Conservation (phyloP, 2,329 filamentous ascomycete genomes). For the Thielaviopsis euricoi region DNA sequence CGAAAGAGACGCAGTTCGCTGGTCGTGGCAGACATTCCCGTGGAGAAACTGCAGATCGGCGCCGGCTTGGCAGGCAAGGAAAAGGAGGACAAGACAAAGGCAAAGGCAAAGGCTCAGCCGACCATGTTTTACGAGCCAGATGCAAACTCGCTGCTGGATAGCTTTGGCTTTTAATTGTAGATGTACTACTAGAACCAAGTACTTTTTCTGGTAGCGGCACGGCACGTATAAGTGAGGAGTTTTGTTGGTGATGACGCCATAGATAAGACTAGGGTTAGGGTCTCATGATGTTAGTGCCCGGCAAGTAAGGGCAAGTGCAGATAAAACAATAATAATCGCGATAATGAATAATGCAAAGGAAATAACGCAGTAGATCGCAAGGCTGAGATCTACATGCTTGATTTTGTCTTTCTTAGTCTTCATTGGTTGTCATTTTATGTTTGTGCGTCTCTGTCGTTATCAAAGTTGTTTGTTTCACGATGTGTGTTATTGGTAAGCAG, state of each 20-base stretch:
- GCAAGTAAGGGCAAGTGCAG: no score
- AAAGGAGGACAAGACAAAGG: constrained; percentile 26
- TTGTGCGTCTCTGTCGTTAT: background rate
- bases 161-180: constrained; percentile 60
- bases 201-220: no score
- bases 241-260: background rate
- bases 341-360: no score
- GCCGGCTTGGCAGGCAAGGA: background rate
- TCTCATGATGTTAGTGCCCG: no score
- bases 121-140: constrained; percentile 89
- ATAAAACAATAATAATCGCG: no score
- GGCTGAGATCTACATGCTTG: background rate
- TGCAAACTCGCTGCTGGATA: constrained; percentile 71
- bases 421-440: background rate
- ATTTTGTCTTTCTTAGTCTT: background rate
- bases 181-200: background rate
- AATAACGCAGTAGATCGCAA: no score
- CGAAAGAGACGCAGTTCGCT: constrained; percentile 52
- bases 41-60: constrained; percentile 21
- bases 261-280: background rate
- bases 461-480: background rate
- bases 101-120: constrained; percentile 39
- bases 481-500: background rate
- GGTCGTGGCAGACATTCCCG: constrained; percentile 59
- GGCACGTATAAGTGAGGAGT: no score